phyloP scores from a whole-genome alignment of 441 rosid genomes.

The Omphalea diandra region DNA sequence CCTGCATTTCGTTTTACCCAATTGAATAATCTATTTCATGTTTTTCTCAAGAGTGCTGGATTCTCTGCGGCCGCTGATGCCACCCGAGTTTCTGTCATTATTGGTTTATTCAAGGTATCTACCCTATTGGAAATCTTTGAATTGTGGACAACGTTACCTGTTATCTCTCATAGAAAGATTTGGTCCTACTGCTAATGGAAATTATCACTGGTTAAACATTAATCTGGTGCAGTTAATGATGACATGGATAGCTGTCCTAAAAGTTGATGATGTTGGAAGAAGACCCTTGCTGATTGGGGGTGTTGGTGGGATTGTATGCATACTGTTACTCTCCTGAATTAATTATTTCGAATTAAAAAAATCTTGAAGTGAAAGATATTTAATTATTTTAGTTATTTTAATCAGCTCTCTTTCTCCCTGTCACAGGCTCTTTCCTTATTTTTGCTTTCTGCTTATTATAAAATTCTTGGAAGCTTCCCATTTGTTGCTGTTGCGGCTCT shows the following conservation, averaged over 20 bases:
- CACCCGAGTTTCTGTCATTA: conserved; percentile 82
- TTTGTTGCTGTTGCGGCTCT: conserved; percentile 78
- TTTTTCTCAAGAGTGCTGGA: conserved; percentile 76
- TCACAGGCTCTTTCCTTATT: conserved; percentile 74
- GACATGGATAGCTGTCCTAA: conserved; percentile 91
- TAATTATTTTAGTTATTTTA: too few species aligned
- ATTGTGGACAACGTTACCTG: background rate
- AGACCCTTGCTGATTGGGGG: conserved; percentile 93
- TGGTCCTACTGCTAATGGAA: conserved; percentile 14
- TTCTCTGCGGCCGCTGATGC: conserved; percentile 99
- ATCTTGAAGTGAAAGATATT: too few species aligned
- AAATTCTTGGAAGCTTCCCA: conserved; percentile 73
- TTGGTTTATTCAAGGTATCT: conserved; percentile 87
- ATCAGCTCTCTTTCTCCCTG: conserved; percentile 16
- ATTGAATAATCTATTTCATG: conserved; percentile 21
- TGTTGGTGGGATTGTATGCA: conserved; percentile 84
- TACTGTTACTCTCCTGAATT: conserved; percentile 15
- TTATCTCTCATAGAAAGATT: background rate
- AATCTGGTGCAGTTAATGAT: conserved; percentile 53
- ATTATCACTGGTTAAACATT: conserved; percentile 19
- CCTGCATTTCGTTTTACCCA: background rate
- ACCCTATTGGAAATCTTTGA: conserved; percentile 1
- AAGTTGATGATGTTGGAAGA: conserved; percentile 96
- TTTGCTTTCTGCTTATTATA: conserved; percentile 88
- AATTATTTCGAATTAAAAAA: too few species aligned